Base-by-base conservation (phyloP, 257 asterid species). In the Solanum tarijense region DNA sequence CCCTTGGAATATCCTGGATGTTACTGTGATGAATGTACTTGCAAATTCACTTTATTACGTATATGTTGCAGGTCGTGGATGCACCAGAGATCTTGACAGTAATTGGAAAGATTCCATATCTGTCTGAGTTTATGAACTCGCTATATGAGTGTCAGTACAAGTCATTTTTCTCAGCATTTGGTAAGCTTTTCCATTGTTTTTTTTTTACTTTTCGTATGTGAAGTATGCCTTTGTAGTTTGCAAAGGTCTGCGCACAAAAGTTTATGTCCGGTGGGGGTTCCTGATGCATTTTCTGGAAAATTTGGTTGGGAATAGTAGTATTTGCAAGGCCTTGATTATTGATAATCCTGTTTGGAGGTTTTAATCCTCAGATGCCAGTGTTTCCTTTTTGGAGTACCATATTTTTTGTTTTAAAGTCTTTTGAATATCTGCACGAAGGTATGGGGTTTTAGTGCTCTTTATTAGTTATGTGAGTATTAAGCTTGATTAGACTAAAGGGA, bases 61-160 rank as follows among this genome's bases (percentile, higher is more conserved):
- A 76, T 82, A 25, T 91, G 89, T 90, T 86, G 87, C 95, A 96
- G 99, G 99, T 96, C 12, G 98, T 96, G 89, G 99, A 96, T 90
- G 98, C 99, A 83, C 99, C 98, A 3, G 99, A 96, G 94, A 95
- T 96, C 87, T 91, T 96, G 91, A 93, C 99, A 11, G 96, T 95
- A 66, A 95, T 96, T 87, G 98, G 95, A 71, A 96, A 94, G 93
- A 93, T 95, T 68, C 96, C 96, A 5, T 89, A 90, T 86, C 90
- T 96, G 25, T 93, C 99, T 0, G 98, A 93, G 90, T 96, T 96
- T 78, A 38, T 96, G 92, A 96, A 96, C 92, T 94, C 98, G 23
- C 88, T 96, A 21, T 93, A 96, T 46, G 98, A 94, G 87, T 96
- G 99, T 89, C 99, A 92, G 36, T 96, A 96, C 88, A 94, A 93